Conservation (phyloP, 176 grass and related monocot genomes). For the Olyra latifolia region DNA sequence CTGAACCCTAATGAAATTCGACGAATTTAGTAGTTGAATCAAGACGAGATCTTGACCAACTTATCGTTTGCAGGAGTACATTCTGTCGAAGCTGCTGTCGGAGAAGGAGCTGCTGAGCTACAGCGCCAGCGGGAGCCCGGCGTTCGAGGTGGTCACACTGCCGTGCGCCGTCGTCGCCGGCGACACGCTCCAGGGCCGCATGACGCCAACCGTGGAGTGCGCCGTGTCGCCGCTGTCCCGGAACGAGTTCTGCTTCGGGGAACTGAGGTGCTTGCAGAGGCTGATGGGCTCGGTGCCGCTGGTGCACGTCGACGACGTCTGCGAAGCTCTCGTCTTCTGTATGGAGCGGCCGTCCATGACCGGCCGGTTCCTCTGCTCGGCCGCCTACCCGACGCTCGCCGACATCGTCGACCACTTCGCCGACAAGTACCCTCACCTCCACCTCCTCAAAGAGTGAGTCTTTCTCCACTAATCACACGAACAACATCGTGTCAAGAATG, state of each 20-base stretch:
- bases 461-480: too few species aligned
- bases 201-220: slow-evolving; percentile 16
- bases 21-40: too few species aligned
- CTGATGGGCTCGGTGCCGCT: too few species aligned
- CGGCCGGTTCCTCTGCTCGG: slow-evolving; percentile 12
- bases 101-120: slow-evolving; percentile 56
- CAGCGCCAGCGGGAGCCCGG: slow-evolving; percentile 32
- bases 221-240: slow-evolving; percentile 34
- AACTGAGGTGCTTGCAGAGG: slow-evolving; percentile 33
- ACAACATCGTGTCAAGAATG: too few species aligned
- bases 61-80: slow-evolving; percentile 35
- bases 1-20: too few species aligned
- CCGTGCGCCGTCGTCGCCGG: slow-evolving; percentile 53
- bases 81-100: slow-evolving; percentile 43
- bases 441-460: slow-evolving; percentile 52
- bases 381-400: slow-evolving; percentile 38
- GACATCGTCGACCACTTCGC: slow-evolving; percentile 27
- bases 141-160: slow-evolving; percentile 62
- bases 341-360: neutral
- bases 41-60: too few species aligned
- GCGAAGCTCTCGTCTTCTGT: too few species aligned
- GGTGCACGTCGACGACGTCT: too few species aligned
- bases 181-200: slow-evolving; percentile 36
- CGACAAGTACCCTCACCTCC: slow-evolving; percentile 34
- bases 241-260: neutral